phyloP scores from a whole-genome alignment of 208 protist genomes.

The Leishmania turanica region DNA sequence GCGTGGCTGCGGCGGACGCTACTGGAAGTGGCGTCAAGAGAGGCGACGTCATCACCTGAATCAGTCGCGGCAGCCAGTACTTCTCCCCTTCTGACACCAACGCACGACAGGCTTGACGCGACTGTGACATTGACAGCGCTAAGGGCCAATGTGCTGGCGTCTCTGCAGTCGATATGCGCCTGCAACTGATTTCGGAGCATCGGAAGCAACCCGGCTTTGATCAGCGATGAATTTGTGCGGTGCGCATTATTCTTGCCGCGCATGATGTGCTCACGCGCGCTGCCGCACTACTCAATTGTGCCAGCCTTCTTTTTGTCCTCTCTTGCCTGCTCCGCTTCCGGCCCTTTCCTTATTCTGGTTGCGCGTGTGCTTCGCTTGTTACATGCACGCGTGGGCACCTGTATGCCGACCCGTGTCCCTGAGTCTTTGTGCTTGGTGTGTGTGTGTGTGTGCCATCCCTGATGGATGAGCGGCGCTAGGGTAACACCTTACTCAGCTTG shows the following conservation, averaged over 20 bases:
- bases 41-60: background rate
- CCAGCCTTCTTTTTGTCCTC: background rate
- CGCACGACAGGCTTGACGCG: background rate
- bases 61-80: background rate
- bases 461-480: background rate
- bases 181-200: background rate
- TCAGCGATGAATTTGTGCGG: background rate
- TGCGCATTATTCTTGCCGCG: background rate
- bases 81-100: background rate
- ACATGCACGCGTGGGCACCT: background rate
- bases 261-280: background rate
- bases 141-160: background rate
- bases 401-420: background rate
- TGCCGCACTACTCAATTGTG: background rate
- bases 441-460: background rate
- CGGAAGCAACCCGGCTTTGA: background rate
- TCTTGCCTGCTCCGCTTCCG: background rate
- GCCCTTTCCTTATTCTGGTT: background rate
- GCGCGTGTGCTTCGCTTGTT: background rate
- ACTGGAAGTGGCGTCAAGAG: background rate
- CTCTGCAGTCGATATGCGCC: background rate
- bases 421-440: background rate
- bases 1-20: conserved; percentile 13
- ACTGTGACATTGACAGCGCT: background rate
- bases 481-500: background rate